Base-by-base conservation (phyloP, 306 rosid species). In the Cicer pinnatifidum region DNA sequence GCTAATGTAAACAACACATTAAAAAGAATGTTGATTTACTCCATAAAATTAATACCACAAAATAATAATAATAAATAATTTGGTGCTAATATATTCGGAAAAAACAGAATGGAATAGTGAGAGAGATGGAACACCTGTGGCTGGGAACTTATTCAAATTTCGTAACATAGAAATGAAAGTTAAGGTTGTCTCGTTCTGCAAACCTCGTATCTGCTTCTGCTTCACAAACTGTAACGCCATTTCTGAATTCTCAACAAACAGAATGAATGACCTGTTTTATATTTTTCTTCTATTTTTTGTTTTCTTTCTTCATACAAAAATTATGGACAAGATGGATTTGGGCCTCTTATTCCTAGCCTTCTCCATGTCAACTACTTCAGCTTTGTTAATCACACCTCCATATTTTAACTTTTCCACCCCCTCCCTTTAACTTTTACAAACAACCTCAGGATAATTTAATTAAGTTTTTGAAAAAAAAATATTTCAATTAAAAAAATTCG, bases 161-260 rank as follows among this genome's bases (percentile, higher is more conserved):
- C 75, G 78, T 39, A 72, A 60, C 2, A 33, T 76, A 45, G 84
- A 78, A 19, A 78, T 48, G 28, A 74, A 54, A 23, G 73, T 64
- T 6, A 80, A 78, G 84, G 76, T 78, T 62, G 79, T 62, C 10
- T 67, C 62, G 41, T 41, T 38, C 23, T 71, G 37, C 7, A 85
- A 72, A 66, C 74, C 67, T 85, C 81, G 71, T 46, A 58, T 3
- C 4, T 88, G 86, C 54, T 78, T 63, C 81, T 85, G 79, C 80
- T 85, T 90, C 47, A 88, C 83, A 52, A 82, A 81, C 48, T 82
- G 92, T 8, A 73, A 64, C 45, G 88, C 89, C 88, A 85, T 86
- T 70, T 65, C 48, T 12, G 28, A 57, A 2, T 28, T 59, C 44
- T 59, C 71, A 65, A 65, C 52, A 2, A 16, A 41, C 16, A 1